Base-by-base conservation (phyloP, 768 basidiomycete genomes). In the Pleurotus salmoneostramineus region DNA sequence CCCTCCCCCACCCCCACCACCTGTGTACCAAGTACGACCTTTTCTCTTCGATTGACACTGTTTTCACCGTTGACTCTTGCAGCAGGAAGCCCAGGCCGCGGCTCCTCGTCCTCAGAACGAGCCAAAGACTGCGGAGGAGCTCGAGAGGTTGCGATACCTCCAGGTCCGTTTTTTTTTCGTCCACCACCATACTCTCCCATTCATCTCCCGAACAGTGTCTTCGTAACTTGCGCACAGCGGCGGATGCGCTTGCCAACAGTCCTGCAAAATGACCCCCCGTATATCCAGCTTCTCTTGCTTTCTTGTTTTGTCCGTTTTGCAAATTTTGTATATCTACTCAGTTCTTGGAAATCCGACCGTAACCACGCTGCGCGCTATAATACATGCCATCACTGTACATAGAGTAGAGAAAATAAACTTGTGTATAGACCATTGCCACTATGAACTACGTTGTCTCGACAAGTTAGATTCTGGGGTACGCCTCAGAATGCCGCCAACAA, bases 401-500 rank as follows among this genome's bases (percentile, higher is more conserved):
- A 17, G 45, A 37, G 50, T 12, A 36, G 34, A 12, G 34, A 27
- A 27, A 27, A 27, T 1, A 27, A 27, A 27, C 21, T 3, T 27
- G 21, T 27, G 21, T 27, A 27, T 27, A 32, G 21, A 15, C 12
- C 37, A 55, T 7, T 17, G 43, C 17, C 58, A n/a, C 5, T 52
- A 27, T 27, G 21, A 54, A 27, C 35, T 31, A 21, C 61, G 52
- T 49, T 27, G 36, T 50, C 61, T 45, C 14, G 57, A 60, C 15
- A 61, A 60, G 14, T 68, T 61, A 36, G 67, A 58, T 55, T 80
- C 77, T 10, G 76, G 70, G 54, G 69, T 79, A 50, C 81, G 77
- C 45, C 90, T 79, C 58, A 88, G 77, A 33, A 93, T 71, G 0
- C 91, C 91, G 11, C 91, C 91, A 5, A 93, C 86, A 11, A 92